These are phyloP conservation scores for Porcisia deanei DNA, from an alignment of 208 protist genomes.

Conservation along the genomic window DNA sequence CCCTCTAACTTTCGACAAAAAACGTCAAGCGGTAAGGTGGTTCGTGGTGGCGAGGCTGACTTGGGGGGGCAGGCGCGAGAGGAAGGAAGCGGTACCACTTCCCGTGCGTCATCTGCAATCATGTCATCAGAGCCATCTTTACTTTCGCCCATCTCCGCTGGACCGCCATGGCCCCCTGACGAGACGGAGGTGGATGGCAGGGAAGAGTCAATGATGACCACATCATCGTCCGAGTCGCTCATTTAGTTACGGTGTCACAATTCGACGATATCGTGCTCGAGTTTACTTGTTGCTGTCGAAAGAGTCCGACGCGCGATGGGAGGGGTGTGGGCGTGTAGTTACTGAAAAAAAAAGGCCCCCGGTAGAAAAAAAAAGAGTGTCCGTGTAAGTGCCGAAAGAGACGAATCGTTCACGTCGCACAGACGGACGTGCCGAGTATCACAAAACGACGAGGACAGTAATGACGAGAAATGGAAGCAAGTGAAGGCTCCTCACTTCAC, in stretches of 20 bases:
- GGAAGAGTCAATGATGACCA: constrained; percentile 33
- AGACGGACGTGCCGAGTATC: neutral
- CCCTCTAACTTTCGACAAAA: neutral
- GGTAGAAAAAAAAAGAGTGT: neutral
- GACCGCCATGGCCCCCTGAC: neutral
- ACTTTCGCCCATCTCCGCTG: neutral
- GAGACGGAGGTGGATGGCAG: neutral
- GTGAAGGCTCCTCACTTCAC: neutral
- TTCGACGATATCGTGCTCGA: neutral
- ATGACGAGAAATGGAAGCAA: neutral
- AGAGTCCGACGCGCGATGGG: neutral
- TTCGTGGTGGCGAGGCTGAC: neutral
- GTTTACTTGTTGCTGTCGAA: neutral
- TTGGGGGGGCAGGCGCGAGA: neutral
- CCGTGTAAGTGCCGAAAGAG: neutral
- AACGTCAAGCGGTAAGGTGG: neutral
- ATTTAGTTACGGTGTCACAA: neutral
- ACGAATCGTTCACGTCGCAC: neutral
- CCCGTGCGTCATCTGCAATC: neutral
- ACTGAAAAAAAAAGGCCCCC: neutral
- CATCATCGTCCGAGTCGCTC: constrained; percentile 21
- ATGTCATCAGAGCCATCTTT: neutral
- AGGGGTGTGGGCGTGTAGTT: neutral
- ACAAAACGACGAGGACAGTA: neutral
- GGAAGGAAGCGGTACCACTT: neutral